Percentiles rank a stretch among this genome's conserved stretches.
Evolutionary conservation across 768 basidiomycete species (phyloP).

Genomic region (Pleurotus giganteus): DNA sequence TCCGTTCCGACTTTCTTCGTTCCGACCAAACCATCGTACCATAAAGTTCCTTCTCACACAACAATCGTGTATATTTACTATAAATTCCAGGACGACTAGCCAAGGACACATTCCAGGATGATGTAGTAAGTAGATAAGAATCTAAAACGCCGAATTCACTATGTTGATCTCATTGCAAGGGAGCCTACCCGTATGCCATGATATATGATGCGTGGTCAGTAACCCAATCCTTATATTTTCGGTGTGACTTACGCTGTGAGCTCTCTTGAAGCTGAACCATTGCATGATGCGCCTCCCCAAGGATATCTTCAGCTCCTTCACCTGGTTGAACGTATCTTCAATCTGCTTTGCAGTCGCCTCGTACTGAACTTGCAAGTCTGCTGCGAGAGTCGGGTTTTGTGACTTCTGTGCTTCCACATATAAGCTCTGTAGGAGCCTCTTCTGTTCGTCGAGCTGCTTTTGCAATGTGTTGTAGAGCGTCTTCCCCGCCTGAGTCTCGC

Average conservation of each 20-base stretch:
- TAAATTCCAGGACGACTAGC: no score
- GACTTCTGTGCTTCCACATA: not conserved
- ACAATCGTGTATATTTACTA: no score
- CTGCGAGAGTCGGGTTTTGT: not conserved
- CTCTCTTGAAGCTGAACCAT: constrained; percentile 5
- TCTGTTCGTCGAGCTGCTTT: constrained; percentile 24
- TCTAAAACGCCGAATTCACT: no score
- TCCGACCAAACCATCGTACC: no score
- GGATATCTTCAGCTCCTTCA: constrained; percentile 9
- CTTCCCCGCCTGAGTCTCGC: constrained; percentile 29
- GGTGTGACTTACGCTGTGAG: not conserved
- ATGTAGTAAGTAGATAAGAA: no score
- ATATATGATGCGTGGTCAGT: not conserved
- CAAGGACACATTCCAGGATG: no score
- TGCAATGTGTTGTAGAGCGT: constrained; percentile 23
- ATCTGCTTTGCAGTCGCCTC: constrained; percentile 1
- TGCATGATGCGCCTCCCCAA: constrained; percentile 3
- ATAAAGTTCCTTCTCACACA: no score
- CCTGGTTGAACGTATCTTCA: constrained; percentile 9
- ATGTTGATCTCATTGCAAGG: not conserved
- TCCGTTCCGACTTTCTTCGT: no score
- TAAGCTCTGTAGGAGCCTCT: constrained; percentile 11
- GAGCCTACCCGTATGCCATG: not conserved
- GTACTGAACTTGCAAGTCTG: constrained; percentile 1
- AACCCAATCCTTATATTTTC: no score